A percentile compares a stretch with the other conserved stretches of the same genome.
These are phyloP conservation scores for Metschnikowia orientalis DNA, from an alignment of 805 yeast species.

Conservation along the genomic window DNA sequence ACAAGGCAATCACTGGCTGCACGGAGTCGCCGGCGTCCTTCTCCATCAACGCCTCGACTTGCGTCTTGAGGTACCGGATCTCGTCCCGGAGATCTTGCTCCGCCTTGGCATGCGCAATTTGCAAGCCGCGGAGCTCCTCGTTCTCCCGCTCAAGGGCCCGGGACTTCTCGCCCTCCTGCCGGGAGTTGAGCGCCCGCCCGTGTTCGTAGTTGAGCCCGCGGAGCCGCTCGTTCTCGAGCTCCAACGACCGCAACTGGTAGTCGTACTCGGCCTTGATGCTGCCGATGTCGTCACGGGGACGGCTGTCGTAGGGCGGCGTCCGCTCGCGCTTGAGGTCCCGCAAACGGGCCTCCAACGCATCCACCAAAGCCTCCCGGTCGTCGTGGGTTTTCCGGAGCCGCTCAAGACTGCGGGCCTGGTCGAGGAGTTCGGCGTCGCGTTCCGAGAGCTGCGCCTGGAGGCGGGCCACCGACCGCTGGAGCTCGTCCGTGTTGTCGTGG, in stretches of 20 bases:
- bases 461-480: constrained; percentile 29
- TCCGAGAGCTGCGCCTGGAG: constrained; percentile 28
- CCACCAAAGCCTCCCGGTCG: constrained; percentile 36
- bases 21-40: constrained; percentile 13
- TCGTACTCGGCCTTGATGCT: constrained; percentile 9
- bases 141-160: constrained; percentile 26
- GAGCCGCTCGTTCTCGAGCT: constrained; percentile 30
- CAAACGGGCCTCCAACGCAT: constrained; percentile 30
- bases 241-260: constrained; percentile 18
- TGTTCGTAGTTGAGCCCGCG: constrained; percentile 2
- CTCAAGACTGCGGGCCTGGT: constrained; percentile 17
- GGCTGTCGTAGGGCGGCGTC: too few species aligned
- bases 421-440: constrained; percentile 18
- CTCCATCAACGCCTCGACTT: constrained; percentile 22
- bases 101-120: constrained; percentile 35
- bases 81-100: constrained; percentile 35
- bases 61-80: constrained; percentile 28
- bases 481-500: constrained; percentile 15
- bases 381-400: constrained; percentile 18
- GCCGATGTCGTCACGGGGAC: constrained; percentile 3
- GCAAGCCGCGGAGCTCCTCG: constrained; percentile 35
- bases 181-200: constrained; percentile 1
- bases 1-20: constrained; percentile 17
- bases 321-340: constrained; percentile 25
- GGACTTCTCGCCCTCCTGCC: constrained; percentile 19